Conservation (phyloP, 768 basidiomycete species). For the Pulveroboletus sp. region DNA sequence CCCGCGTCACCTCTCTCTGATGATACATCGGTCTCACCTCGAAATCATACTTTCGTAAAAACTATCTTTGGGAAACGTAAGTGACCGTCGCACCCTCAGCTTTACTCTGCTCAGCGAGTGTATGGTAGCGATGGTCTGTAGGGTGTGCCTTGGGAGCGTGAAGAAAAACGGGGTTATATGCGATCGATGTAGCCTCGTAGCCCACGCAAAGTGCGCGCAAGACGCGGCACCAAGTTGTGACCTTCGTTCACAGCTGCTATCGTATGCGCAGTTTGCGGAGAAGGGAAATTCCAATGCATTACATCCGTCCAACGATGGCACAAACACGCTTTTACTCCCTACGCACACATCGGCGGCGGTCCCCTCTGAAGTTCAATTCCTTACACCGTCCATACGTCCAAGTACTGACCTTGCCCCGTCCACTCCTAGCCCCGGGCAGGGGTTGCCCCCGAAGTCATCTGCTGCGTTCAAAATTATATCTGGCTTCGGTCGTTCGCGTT, state of each 20-base stretch:
- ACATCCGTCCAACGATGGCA: constrained; percentile 47
- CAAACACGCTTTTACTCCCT: constrained; percentile 14
- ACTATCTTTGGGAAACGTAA: constrained; percentile 89
- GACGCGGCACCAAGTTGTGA: constrained; percentile 80
- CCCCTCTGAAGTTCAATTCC: constrained; percentile 54
- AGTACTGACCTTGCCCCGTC: constrained; percentile 43
- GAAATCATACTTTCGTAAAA: constrained; percentile 83
- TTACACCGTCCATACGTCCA: constrained; percentile 43
- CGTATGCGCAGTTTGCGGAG: constrained; percentile 76
- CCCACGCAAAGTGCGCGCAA: constrained; percentile 70
- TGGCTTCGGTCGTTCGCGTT: constrained; percentile 60
- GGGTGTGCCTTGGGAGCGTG: constrained; percentile 73
- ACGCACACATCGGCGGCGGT: constrained; percentile 34
- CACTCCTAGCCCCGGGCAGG: constrained; percentile 19
- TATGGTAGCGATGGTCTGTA: constrained; percentile 72
- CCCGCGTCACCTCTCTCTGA: constrained; percentile 27
- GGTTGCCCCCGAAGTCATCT: constrained; percentile 38
- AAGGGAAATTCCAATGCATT: constrained; percentile 55
- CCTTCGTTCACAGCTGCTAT: constrained; percentile 71
- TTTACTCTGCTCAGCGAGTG: constrained; percentile 5
- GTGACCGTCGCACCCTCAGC: constrained; percentile 27
- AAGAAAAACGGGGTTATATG: constrained; percentile 89
- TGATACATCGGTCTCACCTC: constrained; percentile 47
- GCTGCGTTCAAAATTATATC: constrained; percentile 62
- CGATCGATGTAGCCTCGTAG: constrained; percentile 83